Percentiles rank a stretch among this genome's conserved stretches.
These are phyloP conservation scores for Spathaspora hagerdaliae DNA, from an alignment of 805 yeast species.

Conservation along the genomic window DNA sequence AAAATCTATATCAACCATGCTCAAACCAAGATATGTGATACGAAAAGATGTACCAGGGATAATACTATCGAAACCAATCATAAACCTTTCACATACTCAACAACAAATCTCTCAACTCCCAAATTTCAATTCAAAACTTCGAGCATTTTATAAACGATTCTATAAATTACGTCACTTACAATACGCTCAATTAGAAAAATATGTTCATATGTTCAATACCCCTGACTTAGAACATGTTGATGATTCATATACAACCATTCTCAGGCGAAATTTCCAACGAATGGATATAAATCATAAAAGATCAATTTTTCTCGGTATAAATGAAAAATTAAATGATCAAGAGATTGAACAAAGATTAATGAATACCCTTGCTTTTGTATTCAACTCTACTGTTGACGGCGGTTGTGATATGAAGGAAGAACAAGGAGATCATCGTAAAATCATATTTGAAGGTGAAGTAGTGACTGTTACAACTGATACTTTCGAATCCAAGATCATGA, in stretches of 20 bases:
- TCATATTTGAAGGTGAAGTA: neutral
- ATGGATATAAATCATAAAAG: constrained; percentile 16
- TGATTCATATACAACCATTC: constrained; percentile 15
- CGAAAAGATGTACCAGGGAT: constrained; percentile 6
- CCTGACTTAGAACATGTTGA: neutral
- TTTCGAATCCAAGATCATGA: constrained; percentile 19
- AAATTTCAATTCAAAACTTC: constrained; percentile 9
- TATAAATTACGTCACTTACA: constrained; percentile 23
- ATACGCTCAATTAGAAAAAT: neutral
- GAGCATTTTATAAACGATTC: constrained; percentile 26
- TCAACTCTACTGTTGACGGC: constrained; percentile 24
- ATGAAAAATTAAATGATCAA: constrained; percentile 2
- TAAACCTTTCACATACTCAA: constrained; percentile 3
- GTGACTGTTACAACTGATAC: constrained; percentile 4
- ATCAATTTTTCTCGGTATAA: constrained; percentile 9
- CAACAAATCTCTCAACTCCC: constrained; percentile 4
- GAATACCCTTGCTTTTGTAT: constrained; percentile 28
- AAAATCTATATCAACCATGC: neutral
- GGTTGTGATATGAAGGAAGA: neutral
- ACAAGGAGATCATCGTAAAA: neutral
- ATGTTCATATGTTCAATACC: constrained; percentile 13
- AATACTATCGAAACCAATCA: constrained; percentile 5
- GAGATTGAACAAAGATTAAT: constrained; percentile 17
- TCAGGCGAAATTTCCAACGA: constrained; percentile 24
- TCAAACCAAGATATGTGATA: constrained; percentile 2